Evolutionary conservation across 208 protist genomes (phyloP), one percentile per base, ranked within the genome.

Genomic region (Trypanosoma lewisi): DNA sequence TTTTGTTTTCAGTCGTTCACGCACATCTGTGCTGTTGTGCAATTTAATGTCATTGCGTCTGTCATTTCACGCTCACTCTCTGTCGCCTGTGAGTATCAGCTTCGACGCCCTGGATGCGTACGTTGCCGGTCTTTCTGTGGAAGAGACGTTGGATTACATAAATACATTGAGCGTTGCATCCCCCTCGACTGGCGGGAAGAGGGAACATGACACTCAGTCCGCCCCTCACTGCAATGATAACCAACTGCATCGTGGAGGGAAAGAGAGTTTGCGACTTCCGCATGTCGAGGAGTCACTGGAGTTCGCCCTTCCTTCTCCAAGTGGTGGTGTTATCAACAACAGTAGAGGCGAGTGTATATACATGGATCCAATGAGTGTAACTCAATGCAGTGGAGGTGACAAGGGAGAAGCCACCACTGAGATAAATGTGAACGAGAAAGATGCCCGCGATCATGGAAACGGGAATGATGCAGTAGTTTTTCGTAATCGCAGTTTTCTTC

Each of bases 51-150:
- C 75, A 33, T 49, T 81, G 8, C 53, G 67, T 5, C 71, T 91
- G 23, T 78, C 78, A 30, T 80, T 93, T 76, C 85, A 95, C 48
- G 72, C 84, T 3, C 81, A 69, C 67, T 83, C 81, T 37, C 74
- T 75, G 41, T 91, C 82, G 75, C 86, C 89, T 27, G 49, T 80
- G 48, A 84, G 63, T 48, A 63, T 93, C n/a, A 84, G 93, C 62
- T 85, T 91, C 56, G 63, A 59, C 28, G 58, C 83, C 28, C 87
- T 91, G n/a, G 45, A 65, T 21, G 77, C 76, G 34, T 93, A 87
- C 66, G 58, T 87, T 0, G 75, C 68, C 1, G 87, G 89, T 27
- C 81, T 76, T 73, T 82, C 85, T 0, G 73, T 78, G 0, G 86
- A 93, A n/a, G 84, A 93, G 57, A 73, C 78, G 14, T 80, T 91